A percentile compares a stretch with the other conserved stretches of the same genome.
Evolutionary conservation across 2,329 filamentous ascomycete genomes (phyloP).

Genomic region (Domatiomyces catenatus): DNA sequence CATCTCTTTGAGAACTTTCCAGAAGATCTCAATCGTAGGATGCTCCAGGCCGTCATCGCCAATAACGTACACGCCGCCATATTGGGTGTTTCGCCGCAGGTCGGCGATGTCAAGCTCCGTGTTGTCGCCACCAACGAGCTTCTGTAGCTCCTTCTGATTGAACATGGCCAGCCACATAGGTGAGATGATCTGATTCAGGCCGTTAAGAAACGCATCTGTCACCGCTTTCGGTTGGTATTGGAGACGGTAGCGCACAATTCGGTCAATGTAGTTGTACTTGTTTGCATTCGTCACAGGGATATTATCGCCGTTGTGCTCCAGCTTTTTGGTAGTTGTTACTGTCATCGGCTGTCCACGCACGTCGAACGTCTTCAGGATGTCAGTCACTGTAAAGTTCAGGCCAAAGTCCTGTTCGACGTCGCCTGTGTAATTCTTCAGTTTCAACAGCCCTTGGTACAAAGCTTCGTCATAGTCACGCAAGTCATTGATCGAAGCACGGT

Average conservation of each 20-base stretch:
- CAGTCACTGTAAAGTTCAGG: conserved; percentile 79
- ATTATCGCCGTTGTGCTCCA: conserved; percentile 62
- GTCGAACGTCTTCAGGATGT: conserved; percentile 33
- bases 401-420: conserved; percentile 60
- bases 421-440: conserved; percentile 20
- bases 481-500: conserved; percentile 89
- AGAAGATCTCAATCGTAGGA: conserved; percentile 72
- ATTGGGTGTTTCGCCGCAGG: conserved; percentile 66
- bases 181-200: conserved; percentile 74
- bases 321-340: conserved; percentile 54
- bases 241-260: conserved; percentile 75
- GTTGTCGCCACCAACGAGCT: conserved; percentile 75
- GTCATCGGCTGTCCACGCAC: conserved; percentile 28
- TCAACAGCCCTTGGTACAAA: conserved; percentile 69
- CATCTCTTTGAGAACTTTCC: conserved; percentile 69
- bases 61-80: conserved; percentile 74
- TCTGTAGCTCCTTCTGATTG: conserved; percentile 88
- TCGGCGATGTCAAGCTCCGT: conserved; percentile 78
- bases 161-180: conserved; percentile 96
- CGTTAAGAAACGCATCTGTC: conserved; percentile 73
- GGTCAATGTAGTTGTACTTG: conserved; percentile 82
- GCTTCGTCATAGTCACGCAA: conserved; percentile 80
- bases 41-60: conserved; percentile 84
- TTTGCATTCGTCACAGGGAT: conserved; percentile 80
- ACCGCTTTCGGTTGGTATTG: conserved; percentile 65